Evolutionary conservation across 257 asterid species (phyloP).

Genomic region (Fraxinus quadrangulata): DNA sequence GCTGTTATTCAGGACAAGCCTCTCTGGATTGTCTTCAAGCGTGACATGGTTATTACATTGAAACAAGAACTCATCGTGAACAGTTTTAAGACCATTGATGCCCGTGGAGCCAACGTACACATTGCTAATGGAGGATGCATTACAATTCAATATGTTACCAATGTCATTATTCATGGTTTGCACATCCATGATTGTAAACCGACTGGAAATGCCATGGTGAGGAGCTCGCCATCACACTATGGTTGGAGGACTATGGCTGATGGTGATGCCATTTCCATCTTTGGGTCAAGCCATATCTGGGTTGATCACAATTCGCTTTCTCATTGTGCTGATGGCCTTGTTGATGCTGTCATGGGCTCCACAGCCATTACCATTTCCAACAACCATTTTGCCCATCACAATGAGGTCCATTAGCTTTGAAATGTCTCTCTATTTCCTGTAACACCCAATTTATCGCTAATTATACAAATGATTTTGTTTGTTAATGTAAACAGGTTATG

Average conservation of each 20-base stretch:
- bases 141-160: conserved; percentile 74
- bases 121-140: conserved; percentile 82
- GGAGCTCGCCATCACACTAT: conserved; percentile 78
- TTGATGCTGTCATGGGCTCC: conserved; percentile 96
- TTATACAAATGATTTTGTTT: conserved; percentile 1
- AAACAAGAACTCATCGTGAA: conserved; percentile 90
- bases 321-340: conserved; percentile 89
- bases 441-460: neutral
- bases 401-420: conserved; percentile 54
- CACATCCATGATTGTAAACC: conserved; percentile 85
- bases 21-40: conserved; percentile 84
- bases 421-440: conserved; percentile 8
- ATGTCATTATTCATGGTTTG: conserved; percentile 77
- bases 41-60: conserved; percentile 81
- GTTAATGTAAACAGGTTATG: conserved; percentile 61
- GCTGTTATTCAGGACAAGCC: conserved; percentile 92
- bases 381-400: conserved; percentile 83
- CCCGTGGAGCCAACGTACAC: conserved; percentile 80
- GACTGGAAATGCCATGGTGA: conserved; percentile 90
- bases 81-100: conserved; percentile 91
- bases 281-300: conserved; percentile 92
- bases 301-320: conserved; percentile 87
- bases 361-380: conserved; percentile 88
- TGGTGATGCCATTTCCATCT: conserved; percentile 85
- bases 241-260: conserved; percentile 98